A percentile compares a stretch with the other conserved stretches of the same genome.
phyloP scores from a whole-genome alignment of 352 stramenopile genomes.

The Phytophthora pisi region DNA sequence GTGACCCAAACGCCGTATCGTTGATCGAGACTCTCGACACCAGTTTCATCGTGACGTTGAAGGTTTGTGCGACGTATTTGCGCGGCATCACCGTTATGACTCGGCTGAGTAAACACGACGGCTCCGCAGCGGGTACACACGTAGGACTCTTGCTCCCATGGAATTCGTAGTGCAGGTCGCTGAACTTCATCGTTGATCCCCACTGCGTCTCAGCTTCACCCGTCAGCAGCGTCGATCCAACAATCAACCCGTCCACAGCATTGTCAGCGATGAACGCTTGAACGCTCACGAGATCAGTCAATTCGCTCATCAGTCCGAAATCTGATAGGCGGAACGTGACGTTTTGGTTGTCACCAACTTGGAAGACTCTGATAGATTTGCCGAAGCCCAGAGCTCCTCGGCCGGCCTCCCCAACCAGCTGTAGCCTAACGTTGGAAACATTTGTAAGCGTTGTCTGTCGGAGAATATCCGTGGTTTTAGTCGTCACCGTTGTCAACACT shows the following conservation, averaged over 20 bases:
- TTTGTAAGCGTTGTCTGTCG: constrained; percentile 15
- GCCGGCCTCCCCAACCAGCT: constrained; percentile 32
- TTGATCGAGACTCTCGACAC: constrained; percentile 27
- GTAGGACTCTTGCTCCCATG: constrained; percentile 14
- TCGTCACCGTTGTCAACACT: constrained; percentile 17
- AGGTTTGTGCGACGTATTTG: constrained; percentile 44
- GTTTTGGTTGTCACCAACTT: constrained; percentile 49
- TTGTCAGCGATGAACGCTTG: constrained; percentile 18
- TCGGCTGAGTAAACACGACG: constrained; percentile 23
- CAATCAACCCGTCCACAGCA: constrained; percentile 21
- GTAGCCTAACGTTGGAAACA: constrained; percentile 16
- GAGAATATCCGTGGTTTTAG: constrained; percentile 30
- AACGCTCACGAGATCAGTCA: constrained; percentile 37
- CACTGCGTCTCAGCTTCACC: constrained; percentile 13
- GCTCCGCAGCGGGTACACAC: constrained; percentile 19
- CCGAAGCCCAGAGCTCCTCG: constrained; percentile 24
- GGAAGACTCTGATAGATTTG: constrained; percentile 29
- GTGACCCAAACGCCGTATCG: constrained; percentile 22
- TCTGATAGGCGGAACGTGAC: constrained; percentile 42
- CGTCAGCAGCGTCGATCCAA: constrained; percentile 18
- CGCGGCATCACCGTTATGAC: constrained; percentile 40
- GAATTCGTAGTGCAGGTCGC: constrained; percentile 26
- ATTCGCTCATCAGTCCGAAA: constrained; percentile 31
- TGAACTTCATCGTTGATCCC: constrained; percentile 14
- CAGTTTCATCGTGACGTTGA: constrained; percentile 42